These are phyloP conservation scores for Terfezia claveryi DNA, from an alignment of 495 filamentous ascomycete species.

Conservation along the genomic window DNA sequence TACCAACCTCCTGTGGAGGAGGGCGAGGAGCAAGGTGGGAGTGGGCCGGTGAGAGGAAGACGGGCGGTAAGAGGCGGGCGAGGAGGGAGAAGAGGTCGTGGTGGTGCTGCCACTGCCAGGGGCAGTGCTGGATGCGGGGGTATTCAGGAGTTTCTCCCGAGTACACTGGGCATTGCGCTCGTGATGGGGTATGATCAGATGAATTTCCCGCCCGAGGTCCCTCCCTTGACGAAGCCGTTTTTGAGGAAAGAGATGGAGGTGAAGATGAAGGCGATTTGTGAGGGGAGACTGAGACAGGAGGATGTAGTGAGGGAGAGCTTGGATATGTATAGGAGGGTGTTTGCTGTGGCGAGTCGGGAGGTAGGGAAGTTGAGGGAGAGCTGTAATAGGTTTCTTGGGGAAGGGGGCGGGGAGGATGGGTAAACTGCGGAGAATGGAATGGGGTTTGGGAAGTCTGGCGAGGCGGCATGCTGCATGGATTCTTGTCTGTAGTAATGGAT, in stretches of 20 bases:
- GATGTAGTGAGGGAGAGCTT: slow-evolving; percentile 61
- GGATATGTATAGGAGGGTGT: slow-evolving; percentile 65
- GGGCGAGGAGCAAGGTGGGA: slow-evolving; percentile 13
- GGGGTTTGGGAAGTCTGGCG: not conserved
- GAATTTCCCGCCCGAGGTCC: slow-evolving; percentile 48
- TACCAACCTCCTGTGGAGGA: slow-evolving; percentile 9
- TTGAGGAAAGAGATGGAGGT: slow-evolving; percentile 92
- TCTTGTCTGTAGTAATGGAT: too few relatives aligned
- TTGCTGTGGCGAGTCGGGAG: slow-evolving; percentile 17
- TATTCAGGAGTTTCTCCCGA: slow-evolving; percentile 74
- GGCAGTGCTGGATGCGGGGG: slow-evolving; percentile 26
- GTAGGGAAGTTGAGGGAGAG: not conserved
- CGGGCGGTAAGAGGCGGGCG: slow-evolving; percentile 23
- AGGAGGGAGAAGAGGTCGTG: slow-evolving; percentile 25
- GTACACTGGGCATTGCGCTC: slow-evolving; percentile 67
- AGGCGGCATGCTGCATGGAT: too few relatives aligned
- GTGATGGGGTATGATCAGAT: slow-evolving; percentile 87
- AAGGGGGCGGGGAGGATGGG: not conserved
- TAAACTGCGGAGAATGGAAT: not conserved
- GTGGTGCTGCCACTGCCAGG: slow-evolving; percentile 25
- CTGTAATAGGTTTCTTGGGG: not conserved
- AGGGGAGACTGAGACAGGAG: slow-evolving; percentile 49
- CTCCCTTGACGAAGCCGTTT: slow-evolving; percentile 75
- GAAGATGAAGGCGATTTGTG: slow-evolving; percentile 86
- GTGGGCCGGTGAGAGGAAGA: slow-evolving; percentile 22